Evolutionary conservation across 139 green algal genomes (phyloP).

Genomic region (Limnomonas spitsbergensis): DNA sequence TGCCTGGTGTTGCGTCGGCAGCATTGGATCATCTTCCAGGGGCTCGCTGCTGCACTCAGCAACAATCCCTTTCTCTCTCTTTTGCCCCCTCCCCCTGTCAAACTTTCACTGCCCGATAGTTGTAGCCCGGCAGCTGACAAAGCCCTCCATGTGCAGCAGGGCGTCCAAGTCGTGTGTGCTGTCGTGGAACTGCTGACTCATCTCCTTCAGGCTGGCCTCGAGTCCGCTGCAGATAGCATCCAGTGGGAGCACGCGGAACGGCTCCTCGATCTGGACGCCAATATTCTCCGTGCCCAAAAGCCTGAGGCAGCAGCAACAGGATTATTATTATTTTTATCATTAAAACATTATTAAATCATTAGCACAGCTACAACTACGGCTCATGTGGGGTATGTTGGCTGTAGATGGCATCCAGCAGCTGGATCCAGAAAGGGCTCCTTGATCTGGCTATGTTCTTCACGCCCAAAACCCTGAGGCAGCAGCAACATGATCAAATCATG

Average conservation of each 20-base stretch:
- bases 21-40: too few relatives aligned
- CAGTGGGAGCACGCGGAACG: conserved; percentile 44
- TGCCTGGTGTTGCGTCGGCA: too few relatives aligned
- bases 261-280: conserved; percentile 52
- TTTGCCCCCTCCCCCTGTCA: too few relatives aligned
- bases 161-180: not conserved
- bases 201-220: conserved; percentile 52
- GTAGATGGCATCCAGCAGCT: not conserved
- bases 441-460: too few relatives aligned
- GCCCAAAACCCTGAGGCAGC: too few relatives aligned
- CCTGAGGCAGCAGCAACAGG: not conserved
- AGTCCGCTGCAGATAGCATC: conserved; percentile 49
- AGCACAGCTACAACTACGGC: not conserved
- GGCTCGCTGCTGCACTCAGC: too few relatives aligned
- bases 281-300: conserved; percentile 40
- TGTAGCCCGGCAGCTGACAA: not conserved
- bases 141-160: not conserved
- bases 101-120: not conserved
- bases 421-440: too few relatives aligned
- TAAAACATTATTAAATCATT: not conserved
- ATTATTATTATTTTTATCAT: too few relatives aligned
- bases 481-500: not conserved
- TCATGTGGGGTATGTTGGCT: not conserved
- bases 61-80: too few relatives aligned
- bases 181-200: not conserved